Conservation (phyloP, 352 stramenopile genomes). For the Pythium brachiatum region DNA sequence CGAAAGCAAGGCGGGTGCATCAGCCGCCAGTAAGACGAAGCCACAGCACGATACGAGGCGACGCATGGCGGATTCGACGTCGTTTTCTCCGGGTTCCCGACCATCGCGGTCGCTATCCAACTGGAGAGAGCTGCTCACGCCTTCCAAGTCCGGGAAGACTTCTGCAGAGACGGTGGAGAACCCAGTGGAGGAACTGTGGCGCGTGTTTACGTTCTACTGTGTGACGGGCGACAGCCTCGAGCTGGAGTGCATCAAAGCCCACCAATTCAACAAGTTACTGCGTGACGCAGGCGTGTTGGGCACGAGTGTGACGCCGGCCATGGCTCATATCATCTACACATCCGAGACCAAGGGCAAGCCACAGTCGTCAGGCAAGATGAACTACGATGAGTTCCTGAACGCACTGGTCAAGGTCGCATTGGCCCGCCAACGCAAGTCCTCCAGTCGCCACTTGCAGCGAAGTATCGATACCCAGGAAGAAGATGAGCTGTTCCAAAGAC, state of each 20-base stretch:
- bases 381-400: constrained; percentile 78
- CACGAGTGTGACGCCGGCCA: constrained; percentile 51
- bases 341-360: constrained; percentile 71
- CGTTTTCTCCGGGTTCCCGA: background rate
- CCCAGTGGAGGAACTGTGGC: constrained; percentile 68
- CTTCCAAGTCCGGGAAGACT: background rate
- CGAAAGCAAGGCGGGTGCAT: constrained; percentile 40
- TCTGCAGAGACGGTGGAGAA: constrained; percentile 12
- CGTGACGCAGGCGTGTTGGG: constrained; percentile 58
- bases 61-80: no score
- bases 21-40: background rate
- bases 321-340: constrained; percentile 80
- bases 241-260: constrained; percentile 61
- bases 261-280: constrained; percentile 74
- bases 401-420: constrained; percentile 66
- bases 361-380: constrained; percentile 62
- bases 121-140: background rate
- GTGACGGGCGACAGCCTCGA: constrained; percentile 74
- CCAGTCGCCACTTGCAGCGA: constrained; percentile 29
- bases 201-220: constrained; percentile 81
- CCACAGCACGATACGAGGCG: no score
- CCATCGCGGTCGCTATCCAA: background rate
- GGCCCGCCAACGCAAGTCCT: constrained; percentile 29
- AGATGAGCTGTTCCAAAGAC: constrained; percentile 49
- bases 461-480: constrained; percentile 36